phyloP scores from a whole-genome alignment of 495 filamentous ascomycete genomes.

The Neurospora intermedia region DNA sequence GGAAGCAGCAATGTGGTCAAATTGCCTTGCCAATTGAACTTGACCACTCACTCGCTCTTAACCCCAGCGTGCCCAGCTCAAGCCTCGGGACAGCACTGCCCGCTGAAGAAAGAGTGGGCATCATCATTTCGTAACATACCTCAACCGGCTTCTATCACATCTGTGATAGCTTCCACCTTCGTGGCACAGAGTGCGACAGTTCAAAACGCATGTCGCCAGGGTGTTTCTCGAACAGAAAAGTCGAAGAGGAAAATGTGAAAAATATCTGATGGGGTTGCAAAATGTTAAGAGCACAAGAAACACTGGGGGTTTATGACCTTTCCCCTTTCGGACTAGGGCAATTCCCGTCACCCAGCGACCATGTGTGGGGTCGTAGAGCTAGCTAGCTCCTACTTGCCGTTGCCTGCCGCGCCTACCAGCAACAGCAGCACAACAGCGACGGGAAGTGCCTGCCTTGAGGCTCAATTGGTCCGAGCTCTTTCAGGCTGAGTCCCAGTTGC shows the following conservation, averaged over 20 bases:
- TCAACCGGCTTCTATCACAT: neutral
- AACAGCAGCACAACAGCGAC: neutral
- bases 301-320: neutral
- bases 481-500: conserved; percentile 9
- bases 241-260: neutral
- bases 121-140: neutral
- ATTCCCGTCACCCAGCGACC: no score
- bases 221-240: neutral
- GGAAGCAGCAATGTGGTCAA: neutral
- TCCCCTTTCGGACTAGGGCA: neutral
- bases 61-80: neutral
- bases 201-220: neutral
- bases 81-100: neutral
- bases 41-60: neutral
- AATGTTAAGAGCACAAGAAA: neutral
- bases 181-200: neutral
- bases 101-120: neutral
- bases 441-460: neutral
- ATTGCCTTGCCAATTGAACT: neutral
- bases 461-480: conserved; percentile 21
- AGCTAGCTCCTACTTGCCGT: neutral
- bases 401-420: neutral
- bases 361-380: neutral
- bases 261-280: neutral
- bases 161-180: neutral